phyloP scores from a whole-genome alignment of 2,329 filamentous ascomycete genomes.

The Scedosporium boydii region DNA sequence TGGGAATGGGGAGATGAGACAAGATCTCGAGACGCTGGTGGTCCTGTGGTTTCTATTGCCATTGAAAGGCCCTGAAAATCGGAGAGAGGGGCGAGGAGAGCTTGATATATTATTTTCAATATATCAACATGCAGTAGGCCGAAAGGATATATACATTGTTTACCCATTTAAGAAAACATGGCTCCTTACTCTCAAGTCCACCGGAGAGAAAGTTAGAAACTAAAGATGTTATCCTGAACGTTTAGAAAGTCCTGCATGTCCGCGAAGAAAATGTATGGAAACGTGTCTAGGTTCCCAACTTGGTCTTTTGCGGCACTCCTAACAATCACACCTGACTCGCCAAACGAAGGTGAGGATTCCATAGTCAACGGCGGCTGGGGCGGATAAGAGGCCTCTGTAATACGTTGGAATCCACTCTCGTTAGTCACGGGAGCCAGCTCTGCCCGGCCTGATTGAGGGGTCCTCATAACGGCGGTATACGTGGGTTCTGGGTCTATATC shows the following conservation, averaged over 20 bases:
- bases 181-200: neutral
- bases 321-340: neutral
- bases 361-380: neutral
- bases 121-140: neutral
- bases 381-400: neutral
- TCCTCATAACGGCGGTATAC: neutral
- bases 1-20: too few relatives aligned
- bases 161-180: too few relatives aligned
- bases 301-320: neutral
- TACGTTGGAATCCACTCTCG: neutral
- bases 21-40: too few relatives aligned
- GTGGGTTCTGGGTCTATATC: neutral
- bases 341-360: neutral
- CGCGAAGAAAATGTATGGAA: neutral
- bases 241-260: constrained; percentile 2
- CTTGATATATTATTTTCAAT: neutral
- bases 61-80: too few relatives aligned
- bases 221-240: neutral
- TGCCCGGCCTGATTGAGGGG: neutral
- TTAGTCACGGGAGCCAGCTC: neutral
- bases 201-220: neutral
- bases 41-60: too few relatives aligned
- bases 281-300: neutral
- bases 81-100: too few relatives aligned
- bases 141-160: neutral